Percentiles rank a stretch among this genome's conserved stretches.
Conservation (phyloP, 1,284 basidiomycete species). For the Ceratobasidium sp. region DNA sequence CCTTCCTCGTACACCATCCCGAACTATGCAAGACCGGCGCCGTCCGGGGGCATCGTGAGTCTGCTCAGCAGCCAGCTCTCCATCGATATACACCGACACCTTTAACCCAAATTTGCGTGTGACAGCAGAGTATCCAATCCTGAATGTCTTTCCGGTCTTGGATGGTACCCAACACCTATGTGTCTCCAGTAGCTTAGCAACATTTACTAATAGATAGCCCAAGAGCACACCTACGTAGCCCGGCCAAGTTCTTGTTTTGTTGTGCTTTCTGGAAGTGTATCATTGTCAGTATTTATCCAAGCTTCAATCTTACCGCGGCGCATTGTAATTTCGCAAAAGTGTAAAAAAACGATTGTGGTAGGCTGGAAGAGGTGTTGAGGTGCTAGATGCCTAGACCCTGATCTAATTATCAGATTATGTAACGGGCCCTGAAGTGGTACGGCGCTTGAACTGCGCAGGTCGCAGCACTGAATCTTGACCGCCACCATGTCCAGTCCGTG, state of each 20-base stretch:
- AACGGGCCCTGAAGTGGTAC: background rate
- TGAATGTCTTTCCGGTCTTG: slow-evolving; percentile 19
- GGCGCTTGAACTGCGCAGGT: background rate
- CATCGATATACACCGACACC: slow-evolving; percentile 40
- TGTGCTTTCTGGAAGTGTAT: slow-evolving; percentile 21
- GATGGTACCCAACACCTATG: slow-evolving; percentile 34
- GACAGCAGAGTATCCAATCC: slow-evolving; percentile 33
- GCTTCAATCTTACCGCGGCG: slow-evolving; percentile 30
- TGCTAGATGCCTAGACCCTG: background rate
- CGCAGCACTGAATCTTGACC: background rate
- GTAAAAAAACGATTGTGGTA: background rate
- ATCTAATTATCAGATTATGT: no score
- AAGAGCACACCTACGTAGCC: slow-evolving; percentile 1
- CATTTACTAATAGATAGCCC: background rate
- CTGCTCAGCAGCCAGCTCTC: slow-evolving; percentile 37
- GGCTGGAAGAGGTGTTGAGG: background rate
- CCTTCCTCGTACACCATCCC: slow-evolving; percentile 25
- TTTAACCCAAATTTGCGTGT: slow-evolving; percentile 6
- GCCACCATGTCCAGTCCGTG: slow-evolving; percentile 39
- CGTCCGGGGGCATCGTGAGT: slow-evolving; percentile 15
- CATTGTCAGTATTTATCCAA: slow-evolving; percentile 34
- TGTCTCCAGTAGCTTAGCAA: background rate
- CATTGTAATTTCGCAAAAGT: background rate
- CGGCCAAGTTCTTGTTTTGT: slow-evolving; percentile 8
- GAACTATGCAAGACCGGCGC: background rate